Evolutionary conservation across 1,284 basidiomycete species (phyloP), one percentile per base, ranked within the genome.

Genomic region (Fomitopsis pinicola): DNA sequence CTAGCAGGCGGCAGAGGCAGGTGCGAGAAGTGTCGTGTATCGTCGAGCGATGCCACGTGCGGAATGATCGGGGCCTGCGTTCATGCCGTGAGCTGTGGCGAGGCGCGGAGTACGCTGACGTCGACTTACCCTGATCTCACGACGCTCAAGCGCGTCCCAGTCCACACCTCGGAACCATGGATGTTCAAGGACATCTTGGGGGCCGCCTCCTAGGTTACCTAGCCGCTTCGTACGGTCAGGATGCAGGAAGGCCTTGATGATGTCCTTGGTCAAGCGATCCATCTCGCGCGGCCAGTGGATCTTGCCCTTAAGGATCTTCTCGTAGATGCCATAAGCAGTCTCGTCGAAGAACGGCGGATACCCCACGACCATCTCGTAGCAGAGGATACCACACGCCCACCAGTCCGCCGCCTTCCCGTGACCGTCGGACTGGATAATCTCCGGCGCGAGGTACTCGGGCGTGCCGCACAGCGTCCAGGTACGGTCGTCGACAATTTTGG

Each of bases 401-500:
- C 97, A 99, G 73, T 99, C 97, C 3, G 97, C 97, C 42, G 93
- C 94, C 78, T 98, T 98, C 66, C 97, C 97, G 80, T 99, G 97
- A 12, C 97, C 97, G 68, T 97, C 95, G 15, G 92, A 95, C 74
- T 96, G 94, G 50, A 99, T 97, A 60, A 97, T 95, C 75, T 97
- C 94, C 19, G 94, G 94, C 0, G 94, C 94, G 46, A 97, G 83
- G 69, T 99, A 99, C 76, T 99, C 97, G 14, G 97, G 97, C 5
- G 95, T 98, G 42, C 95, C 97, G 75, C 97, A 99, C 22, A 99
- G 82, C 7, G 97, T 99, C 97, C 97, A 99, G 1, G 97, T 99
- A 76, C 97, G 95, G 76, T 98, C 97, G 61, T 97, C 96, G 3
- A 98, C 97, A 66, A 97, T 92, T 77, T 99, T 99, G 35, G 97